Base-by-base conservation (phyloP, 2,329 filamentous ascomycete species). In the Aspergillus aculeatinus region DNA sequence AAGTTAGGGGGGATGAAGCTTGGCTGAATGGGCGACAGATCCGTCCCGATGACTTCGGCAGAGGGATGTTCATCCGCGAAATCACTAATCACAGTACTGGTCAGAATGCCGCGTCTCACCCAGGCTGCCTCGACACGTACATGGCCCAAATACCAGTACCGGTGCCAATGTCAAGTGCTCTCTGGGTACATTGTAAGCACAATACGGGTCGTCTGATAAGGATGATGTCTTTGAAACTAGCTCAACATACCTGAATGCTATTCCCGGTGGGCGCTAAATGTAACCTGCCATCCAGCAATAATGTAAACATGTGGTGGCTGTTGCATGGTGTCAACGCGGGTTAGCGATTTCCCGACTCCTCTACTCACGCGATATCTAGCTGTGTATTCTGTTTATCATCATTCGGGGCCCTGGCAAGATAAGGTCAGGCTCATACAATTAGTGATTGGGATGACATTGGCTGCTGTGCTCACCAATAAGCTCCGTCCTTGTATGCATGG, bases 11-110 rank as follows among this genome's bases (percentile, higher is more conserved):
- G 88, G 0, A 89, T 85, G 25, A 81, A 77, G 4, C 75, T 72
- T 2, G 86, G 85, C 66, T 89, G 87, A 31, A 88, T 86, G 2
- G 86, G 85, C 0, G 85, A 87, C 12, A 89, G 75, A 66, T 89
- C 87, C 9, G 82, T 87, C 27, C 85, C 87, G 31, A 83, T 80
- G n/a, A 89, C 77, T 60, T 81, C 72, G 2, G 86, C 77, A 6
- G 79, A 69, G 2, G 86, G 86, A 56, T 83, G 75, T 56, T 78
- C 65, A 29, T 70, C 68, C 7, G 66, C 68, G 54, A 70, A 69
- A 52, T 78, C 74, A 39, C 67, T 70, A 50, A 35, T 23, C 19
- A 29, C 16, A 51, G 31, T 47, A 25, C n/a, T 55, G 25, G 51
- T 55, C 27, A 29, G 33, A 16, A 14, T n/a, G 31, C 33, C 11